Evolutionary conservation across 208 protist species (phyloP).

Genomic region (Acanthamoeba polyphaga): DNA sequence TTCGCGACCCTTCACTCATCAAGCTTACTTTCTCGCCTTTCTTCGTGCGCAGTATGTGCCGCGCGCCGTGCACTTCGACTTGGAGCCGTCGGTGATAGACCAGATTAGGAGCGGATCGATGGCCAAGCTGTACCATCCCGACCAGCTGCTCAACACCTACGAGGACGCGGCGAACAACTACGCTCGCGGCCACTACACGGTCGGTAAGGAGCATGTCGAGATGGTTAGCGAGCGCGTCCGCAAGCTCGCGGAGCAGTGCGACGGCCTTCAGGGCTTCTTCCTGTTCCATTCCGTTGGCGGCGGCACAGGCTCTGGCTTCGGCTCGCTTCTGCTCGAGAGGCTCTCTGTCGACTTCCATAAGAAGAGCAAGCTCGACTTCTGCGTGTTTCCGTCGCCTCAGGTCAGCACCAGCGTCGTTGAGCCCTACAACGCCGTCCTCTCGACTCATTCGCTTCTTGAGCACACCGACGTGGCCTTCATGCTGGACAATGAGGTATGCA

Average conservation of each 20-base stretch:
- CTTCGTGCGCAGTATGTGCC: slow-evolving; percentile 82
- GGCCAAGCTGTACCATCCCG: slow-evolving; percentile 96
- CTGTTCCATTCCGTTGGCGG: slow-evolving; percentile 97
- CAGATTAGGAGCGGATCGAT: slow-evolving; percentile 95
- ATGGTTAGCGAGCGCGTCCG: slow-evolving; percentile 93
- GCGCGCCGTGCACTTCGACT: slow-evolving; percentile 95
- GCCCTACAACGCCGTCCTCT: slow-evolving; percentile 98
- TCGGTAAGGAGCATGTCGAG: slow-evolving; percentile 98
- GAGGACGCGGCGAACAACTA: slow-evolving; percentile 99
- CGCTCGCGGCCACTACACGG: slow-evolving; percentile 98
- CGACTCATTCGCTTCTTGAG: slow-evolving; percentile 95
- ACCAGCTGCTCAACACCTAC: slow-evolving; percentile 96
- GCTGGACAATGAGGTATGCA: slow-evolving; percentile 96
- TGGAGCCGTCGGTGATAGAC: slow-evolving; percentile 98
- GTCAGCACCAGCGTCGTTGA: slow-evolving; percentile 96
- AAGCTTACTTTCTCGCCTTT: background rate
- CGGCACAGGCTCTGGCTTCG: slow-evolving; percentile 98
- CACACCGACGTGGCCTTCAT: slow-evolving; percentile 96
- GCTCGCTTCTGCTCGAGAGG: slow-evolving; percentile 96
- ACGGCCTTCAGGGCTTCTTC: slow-evolving; percentile 94
- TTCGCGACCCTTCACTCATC: background rate
- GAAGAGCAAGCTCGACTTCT: slow-evolving; percentile 98
- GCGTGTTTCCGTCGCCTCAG: slow-evolving; percentile 96
- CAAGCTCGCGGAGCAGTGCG: slow-evolving; percentile 98
- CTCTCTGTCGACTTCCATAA: slow-evolving; percentile 98